Evolutionary conservation across 164 flowering plant genomes (phyloP), one percentile per base, ranked within the genome.

Genomic region (Tinospora cordifolia): DNA sequence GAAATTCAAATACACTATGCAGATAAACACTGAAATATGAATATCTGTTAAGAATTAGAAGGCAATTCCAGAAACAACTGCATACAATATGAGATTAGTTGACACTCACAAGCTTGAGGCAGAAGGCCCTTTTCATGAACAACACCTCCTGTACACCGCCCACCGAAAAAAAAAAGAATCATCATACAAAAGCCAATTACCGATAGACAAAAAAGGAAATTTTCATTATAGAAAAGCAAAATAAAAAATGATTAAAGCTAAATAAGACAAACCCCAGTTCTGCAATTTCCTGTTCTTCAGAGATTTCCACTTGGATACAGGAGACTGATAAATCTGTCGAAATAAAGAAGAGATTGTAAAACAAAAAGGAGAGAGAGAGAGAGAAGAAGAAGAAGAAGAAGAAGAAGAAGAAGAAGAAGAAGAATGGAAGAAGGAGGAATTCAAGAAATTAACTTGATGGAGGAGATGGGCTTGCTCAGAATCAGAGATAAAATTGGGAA

Each of bases 41-140:
- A 4, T 40, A 40, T 40, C 44, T 9, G 4, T 40, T 9, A 40
- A 40, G 9, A 60, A 60, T 60, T 60, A 8, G 24, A 60, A n/a
- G 11, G 26, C 12, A 60, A 60, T 19, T 60, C 1, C 26, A 40
- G 9, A 60, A 19, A 60, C 26, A 8, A 60, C 27, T 15, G 24
- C n/a, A 11, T 13, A 1, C n/a, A 14, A 44, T 8, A 22, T 25
- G 27, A 9, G 14, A 25, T 6, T 14, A 2, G 36, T 41, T 26
- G 46, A 47, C 14, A 86, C 98, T 85, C 78, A 92, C 98, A 79
- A 54, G 85, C 81, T 77, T 90, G 98, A 2, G 88, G 75, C 5
- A 92, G 79, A 67, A 92, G 91, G 73, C 96, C 96, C 85, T 92
- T 92, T 77, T 89, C 98, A 80, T 90, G 96, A 65, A 92, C 96